Conservation (phyloP, 257 asterid species). For the Solanum medicagineum region DNA sequence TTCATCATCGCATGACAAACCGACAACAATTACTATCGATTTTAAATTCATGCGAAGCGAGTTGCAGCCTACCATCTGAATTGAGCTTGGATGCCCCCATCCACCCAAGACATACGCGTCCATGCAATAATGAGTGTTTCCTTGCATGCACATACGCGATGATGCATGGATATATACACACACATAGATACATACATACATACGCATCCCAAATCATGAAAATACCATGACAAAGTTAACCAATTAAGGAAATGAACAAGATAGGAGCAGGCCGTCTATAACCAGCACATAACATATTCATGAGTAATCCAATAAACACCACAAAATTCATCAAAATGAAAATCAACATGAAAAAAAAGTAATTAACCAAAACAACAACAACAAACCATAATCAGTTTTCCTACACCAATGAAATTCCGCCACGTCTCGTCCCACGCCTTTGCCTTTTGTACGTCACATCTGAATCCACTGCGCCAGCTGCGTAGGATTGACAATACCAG, state of each 20-base stretch:
- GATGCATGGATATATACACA: background rate
- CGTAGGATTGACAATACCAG: constrained; percentile 64
- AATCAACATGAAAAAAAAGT: background rate
- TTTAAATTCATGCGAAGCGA: background rate
- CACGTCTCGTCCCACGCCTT: background rate
- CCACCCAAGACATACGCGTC: background rate
- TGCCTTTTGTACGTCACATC: constrained; percentile 14
- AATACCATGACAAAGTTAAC: background rate
- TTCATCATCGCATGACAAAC: background rate
- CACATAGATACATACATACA: background rate
- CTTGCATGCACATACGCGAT: background rate
- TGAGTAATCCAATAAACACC: background rate
- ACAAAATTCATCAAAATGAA: background rate
- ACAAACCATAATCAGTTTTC: background rate
- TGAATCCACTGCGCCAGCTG: constrained; percentile 59
- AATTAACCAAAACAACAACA: background rate
- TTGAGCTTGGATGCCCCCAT: background rate
- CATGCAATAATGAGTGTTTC: background rate
- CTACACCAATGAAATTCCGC: background rate
- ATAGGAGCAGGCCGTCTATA: background rate
- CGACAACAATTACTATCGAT: background rate
- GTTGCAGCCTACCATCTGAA: background rate
- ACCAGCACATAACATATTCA: background rate
- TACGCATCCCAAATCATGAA: background rate
- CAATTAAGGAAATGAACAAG: background rate